Conservation (phyloP, 169 alveolate species). For the Cryptosporidium canis region DNA sequence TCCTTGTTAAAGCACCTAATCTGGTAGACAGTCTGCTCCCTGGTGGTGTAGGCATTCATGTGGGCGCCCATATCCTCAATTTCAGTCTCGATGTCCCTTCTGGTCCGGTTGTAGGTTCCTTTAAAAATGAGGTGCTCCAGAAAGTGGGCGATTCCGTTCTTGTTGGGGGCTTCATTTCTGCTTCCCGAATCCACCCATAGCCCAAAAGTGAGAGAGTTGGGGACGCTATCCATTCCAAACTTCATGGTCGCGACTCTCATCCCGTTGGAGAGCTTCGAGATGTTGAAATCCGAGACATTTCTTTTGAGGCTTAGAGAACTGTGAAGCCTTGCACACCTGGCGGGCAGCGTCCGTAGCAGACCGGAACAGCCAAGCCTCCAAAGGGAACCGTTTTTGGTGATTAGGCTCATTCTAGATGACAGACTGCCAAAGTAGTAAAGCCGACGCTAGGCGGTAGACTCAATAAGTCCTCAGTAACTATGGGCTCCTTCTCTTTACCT, state of each 20-base stretch:
- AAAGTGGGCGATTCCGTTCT: slow-evolving; percentile 97
- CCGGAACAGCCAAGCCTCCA: not conserved
- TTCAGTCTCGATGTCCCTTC: slow-evolving; percentile 92
- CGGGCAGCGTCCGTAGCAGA: not conserved
- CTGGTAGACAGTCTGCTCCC: slow-evolving; percentile 95
- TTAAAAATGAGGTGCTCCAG: slow-evolving; percentile 96
- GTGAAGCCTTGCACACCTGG: not conserved
- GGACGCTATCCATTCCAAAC: slow-evolving; percentile 73
- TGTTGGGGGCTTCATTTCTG: slow-evolving; percentile 89
- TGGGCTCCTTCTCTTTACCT: not conserved
- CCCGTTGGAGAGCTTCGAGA: slow-evolving; percentile 86
- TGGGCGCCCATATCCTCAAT: slow-evolving; percentile 96
- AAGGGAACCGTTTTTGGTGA: not conserved
- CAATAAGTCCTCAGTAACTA: not conserved
- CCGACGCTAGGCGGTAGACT: no score
- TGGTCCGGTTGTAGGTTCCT: slow-evolving; percentile 91
- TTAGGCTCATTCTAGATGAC: slow-evolving; percentile 1
- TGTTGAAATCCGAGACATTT: slow-evolving; percentile 27
- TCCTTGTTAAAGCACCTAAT: slow-evolving; percentile 88
- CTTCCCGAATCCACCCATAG: slow-evolving; percentile 95
- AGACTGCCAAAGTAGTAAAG: not conserved
- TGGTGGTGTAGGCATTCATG: slow-evolving; percentile 96
- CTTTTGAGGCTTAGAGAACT: not conserved
- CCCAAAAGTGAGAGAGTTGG: slow-evolving; percentile 90
- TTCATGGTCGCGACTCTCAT: slow-evolving; percentile 89